Evolutionary conservation across 1,284 basidiomycete species (phyloP).

Genomic region (Ganoderma sinense): DNA sequence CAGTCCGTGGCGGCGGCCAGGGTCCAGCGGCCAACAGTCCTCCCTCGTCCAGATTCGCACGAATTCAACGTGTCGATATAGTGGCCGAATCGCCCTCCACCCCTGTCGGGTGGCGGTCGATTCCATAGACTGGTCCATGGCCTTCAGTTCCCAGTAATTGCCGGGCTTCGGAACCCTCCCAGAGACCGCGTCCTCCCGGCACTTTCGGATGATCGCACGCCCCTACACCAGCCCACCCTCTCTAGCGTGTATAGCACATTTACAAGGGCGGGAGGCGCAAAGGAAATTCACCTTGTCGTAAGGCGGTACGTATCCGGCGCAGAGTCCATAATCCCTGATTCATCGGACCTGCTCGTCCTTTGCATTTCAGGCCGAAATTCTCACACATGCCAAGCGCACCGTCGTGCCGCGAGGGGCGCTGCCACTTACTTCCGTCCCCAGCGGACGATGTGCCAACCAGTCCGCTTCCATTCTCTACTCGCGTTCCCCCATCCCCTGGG

Average conservation of each 20-base stretch:
- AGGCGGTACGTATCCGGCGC: slow-evolving; percentile 2
- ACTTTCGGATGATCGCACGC: slow-evolving; percentile 3
- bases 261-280: background rate
- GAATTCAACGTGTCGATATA: background rate
- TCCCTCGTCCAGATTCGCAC: background rate
- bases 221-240: background rate
- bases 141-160: background rate
- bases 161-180: background rate
- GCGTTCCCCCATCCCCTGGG: background rate
- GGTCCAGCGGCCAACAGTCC: background rate
- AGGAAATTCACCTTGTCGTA: background rate
- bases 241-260: background rate
- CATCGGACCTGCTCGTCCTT: slow-evolving; percentile 4
- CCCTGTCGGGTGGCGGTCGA: background rate
- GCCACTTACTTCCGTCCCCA: slow-evolving; percentile 11
- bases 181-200: background rate
- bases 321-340: background rate
- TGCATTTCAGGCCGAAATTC: background rate
- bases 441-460: slow-evolving; percentile 11
- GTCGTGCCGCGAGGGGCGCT: slow-evolving; percentile 6
- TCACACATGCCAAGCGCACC: slow-evolving; percentile 10
- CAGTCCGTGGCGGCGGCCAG: background rate
- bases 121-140: background rate
- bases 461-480: slow-evolving; percentile 10
- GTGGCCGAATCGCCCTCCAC: background rate